Conservation (phyloP, 169 alveolate genomes). For the Cryptosporidium parvum region DNA sequence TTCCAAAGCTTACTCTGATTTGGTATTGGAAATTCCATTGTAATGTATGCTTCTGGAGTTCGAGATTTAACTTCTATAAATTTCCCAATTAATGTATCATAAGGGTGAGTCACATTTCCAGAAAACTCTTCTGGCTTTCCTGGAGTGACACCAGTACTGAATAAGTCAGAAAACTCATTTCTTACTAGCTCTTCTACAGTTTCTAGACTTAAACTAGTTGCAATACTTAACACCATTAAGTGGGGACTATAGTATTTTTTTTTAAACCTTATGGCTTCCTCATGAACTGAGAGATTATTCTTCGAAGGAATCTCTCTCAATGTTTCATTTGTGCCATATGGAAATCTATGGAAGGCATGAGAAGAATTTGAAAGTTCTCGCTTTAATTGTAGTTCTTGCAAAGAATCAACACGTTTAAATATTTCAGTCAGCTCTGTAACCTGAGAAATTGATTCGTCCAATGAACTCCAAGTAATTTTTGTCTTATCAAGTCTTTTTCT, state of each 20-base stretch:
- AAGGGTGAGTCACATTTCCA: conserved; percentile 23
- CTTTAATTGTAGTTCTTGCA: conserved; percentile 22
- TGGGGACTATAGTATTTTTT: conserved; percentile 4
- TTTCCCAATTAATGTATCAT: conserved; percentile 25
- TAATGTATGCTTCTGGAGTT: conserved; percentile 22
- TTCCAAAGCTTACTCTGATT: conserved; percentile 31
- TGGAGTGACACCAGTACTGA: background rate
- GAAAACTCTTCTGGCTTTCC: background rate
- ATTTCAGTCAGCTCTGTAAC: background rate
- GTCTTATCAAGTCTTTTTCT: background rate
- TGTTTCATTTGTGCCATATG: conserved; percentile 58
- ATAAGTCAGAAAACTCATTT: background rate
- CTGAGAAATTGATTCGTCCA: conserved; percentile 14
- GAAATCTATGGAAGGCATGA: conserved; percentile 40
- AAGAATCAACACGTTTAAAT: background rate
- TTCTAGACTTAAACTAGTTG: conserved; percentile 23
- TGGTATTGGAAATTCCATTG: conserved; percentile 49
- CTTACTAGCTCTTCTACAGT: conserved; percentile 19
- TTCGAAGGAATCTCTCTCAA: conserved; percentile 18
- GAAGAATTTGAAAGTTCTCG: conserved; percentile 26
- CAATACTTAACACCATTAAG: conserved; percentile 11
- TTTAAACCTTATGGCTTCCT: conserved; percentile 5
- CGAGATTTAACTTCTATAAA: conserved; percentile 17
- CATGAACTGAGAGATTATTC: conserved; percentile 9
- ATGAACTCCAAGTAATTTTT: background rate